Conservation (phyloP, 345 rosid species). For the Odontarrhena argentea region DNA sequence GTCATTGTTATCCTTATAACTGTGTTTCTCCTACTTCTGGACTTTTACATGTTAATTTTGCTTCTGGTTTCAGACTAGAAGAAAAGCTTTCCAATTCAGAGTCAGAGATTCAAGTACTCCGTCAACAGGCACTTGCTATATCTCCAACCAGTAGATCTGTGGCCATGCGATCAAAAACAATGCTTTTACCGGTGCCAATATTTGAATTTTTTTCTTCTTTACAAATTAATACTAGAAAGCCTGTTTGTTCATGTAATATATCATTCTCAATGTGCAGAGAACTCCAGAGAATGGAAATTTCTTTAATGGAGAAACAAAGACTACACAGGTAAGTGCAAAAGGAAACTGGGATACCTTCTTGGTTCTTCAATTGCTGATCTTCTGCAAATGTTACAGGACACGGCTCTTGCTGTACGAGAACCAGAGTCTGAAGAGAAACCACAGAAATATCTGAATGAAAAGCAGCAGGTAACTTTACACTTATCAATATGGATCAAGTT, state of each 20-base stretch:
- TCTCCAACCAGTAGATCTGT: slow-evolving; percentile 90
- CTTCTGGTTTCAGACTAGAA: slow-evolving; percentile 66
- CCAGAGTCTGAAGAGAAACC: slow-evolving; percentile 99
- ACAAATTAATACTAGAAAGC: slow-evolving; percentile 22
- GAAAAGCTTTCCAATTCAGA: slow-evolving; percentile 96
- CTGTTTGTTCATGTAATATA: slow-evolving; percentile 31
- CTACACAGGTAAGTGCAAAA: slow-evolving; percentile 50
- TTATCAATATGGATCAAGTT: no score
- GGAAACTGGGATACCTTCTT: slow-evolving; percentile 12
- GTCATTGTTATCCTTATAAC: slow-evolving; percentile 6
- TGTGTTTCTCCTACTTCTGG: background rate
- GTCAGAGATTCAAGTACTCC: slow-evolving; percentile 97
- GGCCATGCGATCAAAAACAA: slow-evolving; percentile 66
- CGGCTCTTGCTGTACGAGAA: slow-evolving; percentile 66
- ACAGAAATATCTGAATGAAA: slow-evolving; percentile 92
- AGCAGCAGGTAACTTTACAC: slow-evolving; percentile 69
- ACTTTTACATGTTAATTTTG: slow-evolving; percentile 29
- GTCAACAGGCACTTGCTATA: slow-evolving; percentile 92
- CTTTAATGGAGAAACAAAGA: slow-evolving; percentile 72
- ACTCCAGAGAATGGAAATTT: slow-evolving; percentile 81
- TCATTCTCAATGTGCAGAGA: slow-evolving; percentile 60
- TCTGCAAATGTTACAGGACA: slow-evolving; percentile 54
- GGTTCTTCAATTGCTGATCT: slow-evolving; percentile 27
- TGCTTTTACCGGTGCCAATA: slow-evolving; percentile 65
- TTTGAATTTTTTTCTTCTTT: slow-evolving; percentile 11